These are phyloP conservation scores for Trametes elegans DNA, from an alignment of 768 basidiomycete species.

Conservation along the genomic window DNA sequence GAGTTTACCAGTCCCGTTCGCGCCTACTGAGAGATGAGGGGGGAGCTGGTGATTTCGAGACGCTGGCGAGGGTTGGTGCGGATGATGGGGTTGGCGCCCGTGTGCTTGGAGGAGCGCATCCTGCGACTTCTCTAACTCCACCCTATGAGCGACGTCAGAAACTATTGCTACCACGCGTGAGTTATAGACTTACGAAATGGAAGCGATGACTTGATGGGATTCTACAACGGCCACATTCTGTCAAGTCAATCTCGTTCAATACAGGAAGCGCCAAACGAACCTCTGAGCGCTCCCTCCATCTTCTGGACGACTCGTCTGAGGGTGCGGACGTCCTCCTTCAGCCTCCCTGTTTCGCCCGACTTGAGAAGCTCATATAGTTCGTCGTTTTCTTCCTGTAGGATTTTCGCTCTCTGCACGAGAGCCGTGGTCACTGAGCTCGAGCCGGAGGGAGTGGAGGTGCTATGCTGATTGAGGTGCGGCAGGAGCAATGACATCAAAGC, in stretches of 20 bases:
- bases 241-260: slow-evolving; percentile 1
- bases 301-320: slow-evolving; percentile 65
- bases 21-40: slow-evolving; percentile 12
- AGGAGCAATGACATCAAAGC: slow-evolving; percentile 65
- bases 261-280: slow-evolving; percentile 37
- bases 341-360: slow-evolving; percentile 70
- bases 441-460: slow-evolving; percentile 27
- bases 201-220: slow-evolving; percentile 69
- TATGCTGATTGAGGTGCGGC: slow-evolving; percentile 57
- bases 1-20: slow-evolving; percentile 40
- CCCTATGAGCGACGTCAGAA: slow-evolving; percentile 38
- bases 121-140: slow-evolving; percentile 76
- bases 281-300: slow-evolving; percentile 74
- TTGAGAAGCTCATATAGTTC: slow-evolving; percentile 78
- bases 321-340: slow-evolving; percentile 79
- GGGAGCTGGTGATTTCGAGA: slow-evolving; percentile 46
- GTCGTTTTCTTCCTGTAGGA: slow-evolving; percentile 85
- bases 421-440: slow-evolving; percentile 65
- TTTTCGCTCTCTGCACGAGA: slow-evolving; percentile 66
- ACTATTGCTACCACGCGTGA: neutral
- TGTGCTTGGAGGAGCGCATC: slow-evolving; percentile 50
- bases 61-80: slow-evolving; percentile 30
- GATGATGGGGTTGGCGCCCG: slow-evolving; percentile 37
- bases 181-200: slow-evolving; percentile 60
- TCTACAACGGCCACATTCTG: slow-evolving; percentile 41